Percentiles rank a stretch among this genome's conserved stretches.
phyloP scores from a whole-genome alignment of 1,139 yeast genomes.

The Sugiyamaella grinbergsii region DNA sequence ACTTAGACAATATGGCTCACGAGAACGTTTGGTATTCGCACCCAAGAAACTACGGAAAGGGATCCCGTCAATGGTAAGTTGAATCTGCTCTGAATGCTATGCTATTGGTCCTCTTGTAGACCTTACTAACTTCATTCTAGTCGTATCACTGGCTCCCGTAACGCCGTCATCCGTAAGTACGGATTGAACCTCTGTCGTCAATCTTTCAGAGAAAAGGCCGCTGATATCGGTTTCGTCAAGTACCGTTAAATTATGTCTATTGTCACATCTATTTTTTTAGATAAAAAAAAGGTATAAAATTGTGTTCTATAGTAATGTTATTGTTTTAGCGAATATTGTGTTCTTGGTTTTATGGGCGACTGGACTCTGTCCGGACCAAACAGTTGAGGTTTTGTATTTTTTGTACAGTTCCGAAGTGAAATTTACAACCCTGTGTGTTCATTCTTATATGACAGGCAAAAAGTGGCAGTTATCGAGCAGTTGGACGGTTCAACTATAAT shows the following conservation, averaged over 20 bases:
- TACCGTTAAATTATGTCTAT: slow-evolving; percentile 68
- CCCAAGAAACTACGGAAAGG: slow-evolving; percentile 99
- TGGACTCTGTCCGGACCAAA: neutral
- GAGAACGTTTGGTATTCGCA: slow-evolving; percentile 99
- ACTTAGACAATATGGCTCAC: slow-evolving; percentile 83
- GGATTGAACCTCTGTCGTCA: slow-evolving; percentile 99
- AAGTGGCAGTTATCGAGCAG: too few species aligned
- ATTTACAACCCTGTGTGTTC: too few species aligned
- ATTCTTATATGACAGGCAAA: too few species aligned
- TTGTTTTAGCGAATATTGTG: slow-evolving; percentile 17
- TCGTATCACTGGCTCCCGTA: slow-evolving; percentile 98
- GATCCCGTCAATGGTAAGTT: slow-evolving; percentile 89
- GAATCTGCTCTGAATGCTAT: too few species aligned
- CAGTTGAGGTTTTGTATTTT: too few species aligned
- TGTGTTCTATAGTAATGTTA: slow-evolving; percentile 19
- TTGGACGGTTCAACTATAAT: too few species aligned
- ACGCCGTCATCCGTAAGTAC: slow-evolving; percentile 99
- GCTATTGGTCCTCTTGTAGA: neutral
- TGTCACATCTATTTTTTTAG: neutral
- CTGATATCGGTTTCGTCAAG: slow-evolving; percentile 99
- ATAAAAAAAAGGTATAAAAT: slow-evolving; percentile 8
- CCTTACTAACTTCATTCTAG: slow-evolving; percentile 31
- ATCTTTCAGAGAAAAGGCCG: slow-evolving; percentile 99
- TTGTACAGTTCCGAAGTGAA: too few species aligned
- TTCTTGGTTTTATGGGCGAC: too few species aligned